These are phyloP conservation scores for Paraphoma chrysanthemicola DNA, from an alignment of 2,329 filamentous ascomycete genomes.

Conservation along the genomic window DNA sequence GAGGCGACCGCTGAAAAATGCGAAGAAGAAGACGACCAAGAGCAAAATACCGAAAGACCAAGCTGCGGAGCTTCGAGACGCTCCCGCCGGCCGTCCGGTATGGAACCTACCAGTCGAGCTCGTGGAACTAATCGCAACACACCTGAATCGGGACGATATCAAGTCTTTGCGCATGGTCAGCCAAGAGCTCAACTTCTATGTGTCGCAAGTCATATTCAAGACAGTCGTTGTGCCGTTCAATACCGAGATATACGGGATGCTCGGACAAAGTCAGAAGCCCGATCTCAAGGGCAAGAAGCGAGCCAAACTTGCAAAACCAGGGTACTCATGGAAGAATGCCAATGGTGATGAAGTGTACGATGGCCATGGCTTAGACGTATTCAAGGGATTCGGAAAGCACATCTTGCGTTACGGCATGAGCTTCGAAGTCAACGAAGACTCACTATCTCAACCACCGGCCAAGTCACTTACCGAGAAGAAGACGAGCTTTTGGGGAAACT, in stretches of 20 bases:
- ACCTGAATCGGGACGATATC: constrained; percentile 65
- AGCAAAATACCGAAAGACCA: background rate
- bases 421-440: constrained; percentile 69
- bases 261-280: constrained; percentile 47
- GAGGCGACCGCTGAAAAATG: constrained; percentile 1
- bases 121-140: constrained; percentile 63
- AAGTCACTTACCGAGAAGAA: constrained; percentile 64
- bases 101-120: constrained; percentile 65
- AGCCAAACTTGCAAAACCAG: constrained; percentile 27
- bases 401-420: constrained; percentile 71
- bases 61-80: background rate
- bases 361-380: constrained; percentile 68
- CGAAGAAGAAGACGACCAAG: background rate
- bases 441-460: constrained; percentile 58
- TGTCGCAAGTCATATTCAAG: constrained; percentile 66
- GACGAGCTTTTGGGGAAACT: constrained; percentile 68
- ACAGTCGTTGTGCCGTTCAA: constrained; percentile 72
- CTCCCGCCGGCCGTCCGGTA: constrained; percentile 44
- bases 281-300: constrained; percentile 48
- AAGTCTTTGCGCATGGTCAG: constrained; percentile 68
- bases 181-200: constrained; percentile 64
- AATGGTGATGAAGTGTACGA: constrained; percentile 55
- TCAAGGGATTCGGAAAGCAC: constrained; percentile 65
- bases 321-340: constrained; percentile 53
- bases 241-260: constrained; percentile 66